Evolutionary conservation across 2,329 filamentous ascomycete genomes (phyloP), one percentile per base, ranked within the genome.

Genomic region (Fusarium tuaranense): DNA sequence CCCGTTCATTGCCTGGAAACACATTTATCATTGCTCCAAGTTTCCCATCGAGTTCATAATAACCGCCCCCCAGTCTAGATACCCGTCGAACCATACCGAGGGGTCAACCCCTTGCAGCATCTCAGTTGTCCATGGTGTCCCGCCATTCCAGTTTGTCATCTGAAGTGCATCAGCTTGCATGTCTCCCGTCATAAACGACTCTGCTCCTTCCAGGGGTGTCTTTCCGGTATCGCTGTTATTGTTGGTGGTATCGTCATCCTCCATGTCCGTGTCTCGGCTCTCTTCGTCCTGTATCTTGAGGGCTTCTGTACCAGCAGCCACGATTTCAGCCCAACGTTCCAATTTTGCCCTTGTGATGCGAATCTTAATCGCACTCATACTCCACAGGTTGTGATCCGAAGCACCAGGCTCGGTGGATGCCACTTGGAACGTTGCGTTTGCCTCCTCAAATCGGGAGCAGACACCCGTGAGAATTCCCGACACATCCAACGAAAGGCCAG

Each of bases 381-480:
- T 86, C 87, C 87, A 89, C 0, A 88, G 75, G 57, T 86, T 87
- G 62, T 85, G 84, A 13, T 86, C 83, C 63, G 81, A 81, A 0
- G 76, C 77, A n/a, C 78, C 83, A 0, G 78, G 69, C 8, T 84
- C 81, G 0, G 79, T 73, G 3, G 82, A 79, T 0, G 77, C 74
- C 2, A 79, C 76, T 3, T 82, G 80, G 14, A 86, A 80, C 0
- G 81, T 78, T 2, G 80, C 79, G 60, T 84, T 85, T 20, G 83
- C 84, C 46, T 86, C 81, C 34, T 88, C 86, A 20, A 88, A 86
- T 1, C 84, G 83, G 0, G 80, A 76, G 14, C 81, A 84, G 8
- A 88, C 80, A 0, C 80, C 80, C 1, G 84, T 79, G 0, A 89
- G 75, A 20, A 88, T 86, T 1, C 80, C 83, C 0, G 82, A 79